Evolutionary conservation across 352 stramenopile genomes (phyloP).

Genomic region (Globisporangium emineosum): DNA sequence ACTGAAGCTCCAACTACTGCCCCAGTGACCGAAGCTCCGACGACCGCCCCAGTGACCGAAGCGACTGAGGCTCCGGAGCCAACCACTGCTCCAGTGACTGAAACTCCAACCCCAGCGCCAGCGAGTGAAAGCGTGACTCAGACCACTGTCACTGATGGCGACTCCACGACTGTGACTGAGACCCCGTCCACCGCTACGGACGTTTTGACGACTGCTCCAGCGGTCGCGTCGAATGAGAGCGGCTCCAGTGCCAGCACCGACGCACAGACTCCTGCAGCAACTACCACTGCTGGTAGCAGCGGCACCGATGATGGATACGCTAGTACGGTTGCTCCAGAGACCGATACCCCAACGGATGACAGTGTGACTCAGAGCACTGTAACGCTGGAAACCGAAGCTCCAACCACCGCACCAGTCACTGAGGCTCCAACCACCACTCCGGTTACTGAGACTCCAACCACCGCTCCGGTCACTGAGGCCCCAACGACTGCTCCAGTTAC

Average conservation of each 20-base stretch:
- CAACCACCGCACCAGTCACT: background rate
- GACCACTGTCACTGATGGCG: background rate
- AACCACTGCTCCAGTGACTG: background rate
- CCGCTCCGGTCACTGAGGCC: background rate
- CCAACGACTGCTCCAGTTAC: background rate
- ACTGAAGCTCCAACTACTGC: background rate
- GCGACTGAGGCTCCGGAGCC: no score
- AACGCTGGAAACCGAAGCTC: background rate
- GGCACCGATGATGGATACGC: background rate
- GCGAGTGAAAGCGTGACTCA: background rate
- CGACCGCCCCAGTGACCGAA: background rate
- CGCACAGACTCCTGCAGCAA: background rate
- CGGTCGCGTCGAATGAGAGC: background rate
- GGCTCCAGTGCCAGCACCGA: background rate
- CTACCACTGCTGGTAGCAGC: background rate
- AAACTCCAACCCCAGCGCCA: background rate
- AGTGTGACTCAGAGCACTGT: background rate
- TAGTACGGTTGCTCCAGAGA: background rate
- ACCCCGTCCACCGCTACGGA: background rate
- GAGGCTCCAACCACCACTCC: background rate
- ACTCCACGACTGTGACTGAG: background rate
- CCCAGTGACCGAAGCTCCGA: background rate
- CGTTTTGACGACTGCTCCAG: background rate
- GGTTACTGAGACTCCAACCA: background rate
- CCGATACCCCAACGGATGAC: background rate